Conservation (phyloP, 2,329 filamentous ascomycete genomes). For the Colletotrichum aenigma region DNA sequence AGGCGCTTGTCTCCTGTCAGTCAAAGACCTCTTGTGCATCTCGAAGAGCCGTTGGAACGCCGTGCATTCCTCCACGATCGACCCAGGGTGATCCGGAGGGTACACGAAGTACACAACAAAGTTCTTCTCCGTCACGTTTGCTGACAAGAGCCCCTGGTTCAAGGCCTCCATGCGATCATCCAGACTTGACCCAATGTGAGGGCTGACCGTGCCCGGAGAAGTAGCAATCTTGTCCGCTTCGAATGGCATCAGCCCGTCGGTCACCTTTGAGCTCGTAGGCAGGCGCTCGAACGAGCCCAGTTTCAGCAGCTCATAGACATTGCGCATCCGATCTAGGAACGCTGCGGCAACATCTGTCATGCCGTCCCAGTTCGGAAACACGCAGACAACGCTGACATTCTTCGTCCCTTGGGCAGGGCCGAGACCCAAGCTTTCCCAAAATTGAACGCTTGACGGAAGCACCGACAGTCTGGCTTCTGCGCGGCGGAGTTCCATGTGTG, state of each 20-base stretch:
- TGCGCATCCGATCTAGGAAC: slow-evolving; percentile 72
- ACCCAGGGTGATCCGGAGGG: slow-evolving; percentile 63
- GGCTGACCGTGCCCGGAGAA: slow-evolving; percentile 10
- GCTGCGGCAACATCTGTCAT: slow-evolving; percentile 63
- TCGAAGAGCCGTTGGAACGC: slow-evolving; percentile 77
- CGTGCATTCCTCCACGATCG: slow-evolving; percentile 72
- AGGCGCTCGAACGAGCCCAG: slow-evolving; percentile 68
- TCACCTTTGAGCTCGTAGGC: slow-evolving; percentile 43
- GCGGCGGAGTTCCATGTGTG: slow-evolving; percentile 75
- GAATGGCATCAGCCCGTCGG: slow-evolving; percentile 54
- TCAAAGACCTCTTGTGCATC: slow-evolving; percentile 57
- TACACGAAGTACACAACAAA: slow-evolving; percentile 81
- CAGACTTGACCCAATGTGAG: slow-evolving; percentile 35
- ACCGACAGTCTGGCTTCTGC: slow-evolving; percentile 74
- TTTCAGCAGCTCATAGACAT: slow-evolving; percentile 75
- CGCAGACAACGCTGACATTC: slow-evolving; percentile 71
- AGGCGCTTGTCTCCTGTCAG: slow-evolving; percentile 45
- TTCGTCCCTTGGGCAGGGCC: slow-evolving; percentile 74
- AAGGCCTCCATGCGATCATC: slow-evolving; percentile 54
- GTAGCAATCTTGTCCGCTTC: slow-evolving; percentile 47
- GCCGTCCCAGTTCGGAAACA: slow-evolving; percentile 71
- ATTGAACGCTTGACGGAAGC: slow-evolving; percentile 74
- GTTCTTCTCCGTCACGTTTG: slow-evolving; percentile 55
- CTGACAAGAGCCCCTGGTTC: slow-evolving; percentile 48
- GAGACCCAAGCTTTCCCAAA: slow-evolving; percentile 83